Conservation (phyloP, 305 asterid genomes). For the Fraxinus platypoda region DNA sequence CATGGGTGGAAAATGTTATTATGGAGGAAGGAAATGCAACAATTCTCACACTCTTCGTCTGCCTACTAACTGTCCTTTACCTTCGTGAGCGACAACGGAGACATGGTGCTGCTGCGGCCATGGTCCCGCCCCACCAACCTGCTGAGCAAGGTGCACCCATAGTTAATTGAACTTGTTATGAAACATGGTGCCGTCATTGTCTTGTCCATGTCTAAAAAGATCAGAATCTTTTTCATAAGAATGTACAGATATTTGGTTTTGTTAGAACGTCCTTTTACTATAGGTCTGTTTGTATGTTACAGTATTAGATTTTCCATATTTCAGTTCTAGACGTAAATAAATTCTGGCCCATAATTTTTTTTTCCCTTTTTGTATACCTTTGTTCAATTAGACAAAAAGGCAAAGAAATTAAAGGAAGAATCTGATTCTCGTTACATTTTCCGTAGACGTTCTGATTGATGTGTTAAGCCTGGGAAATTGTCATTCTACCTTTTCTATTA, state of each 20-base stretch:
- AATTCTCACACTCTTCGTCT: conserved; percentile 76
- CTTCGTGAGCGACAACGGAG: conserved; percentile 88
- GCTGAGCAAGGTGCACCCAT: conserved; percentile 50
- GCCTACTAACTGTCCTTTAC: conserved; percentile 90
- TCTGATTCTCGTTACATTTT: background rate
- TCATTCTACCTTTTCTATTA: background rate
- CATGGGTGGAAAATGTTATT: conserved; percentile 79
- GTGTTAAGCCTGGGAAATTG: background rate
- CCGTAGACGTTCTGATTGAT: background rate
- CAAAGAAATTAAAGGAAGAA: background rate
- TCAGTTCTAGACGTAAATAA: background rate
- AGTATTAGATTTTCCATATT: background rate
- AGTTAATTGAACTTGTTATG: conserved; percentile 19
- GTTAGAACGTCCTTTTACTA: background rate
- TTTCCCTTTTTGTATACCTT: background rate
- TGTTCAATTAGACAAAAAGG: background rate
- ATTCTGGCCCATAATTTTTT: background rate
- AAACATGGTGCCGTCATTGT: background rate
- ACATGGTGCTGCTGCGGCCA: conserved; percentile 52
- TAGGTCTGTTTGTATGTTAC: background rate
- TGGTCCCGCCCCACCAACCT: conserved; percentile 54
- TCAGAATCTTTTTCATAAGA: background rate
- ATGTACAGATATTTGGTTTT: background rate
- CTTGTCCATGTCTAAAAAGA: background rate
- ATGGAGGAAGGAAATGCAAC: conserved; percentile 99